Conservation (phyloP, 1,139 yeast genomes). For the Blastobotrys petasosporus region DNA sequence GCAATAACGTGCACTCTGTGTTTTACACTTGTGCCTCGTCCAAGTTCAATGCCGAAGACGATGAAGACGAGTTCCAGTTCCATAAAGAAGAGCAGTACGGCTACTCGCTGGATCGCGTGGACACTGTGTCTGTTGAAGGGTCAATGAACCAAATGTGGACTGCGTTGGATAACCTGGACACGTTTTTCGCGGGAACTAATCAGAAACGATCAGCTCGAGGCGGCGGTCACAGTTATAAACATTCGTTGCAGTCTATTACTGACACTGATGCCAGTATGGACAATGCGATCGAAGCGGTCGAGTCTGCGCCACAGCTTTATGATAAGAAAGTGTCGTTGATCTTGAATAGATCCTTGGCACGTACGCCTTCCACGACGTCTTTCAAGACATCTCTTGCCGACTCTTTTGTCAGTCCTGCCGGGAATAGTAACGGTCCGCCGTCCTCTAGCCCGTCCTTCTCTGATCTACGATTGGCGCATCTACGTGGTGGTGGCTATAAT, state of each 20-base stretch:
- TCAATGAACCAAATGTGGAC: slow-evolving; percentile 94
- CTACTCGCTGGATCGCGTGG: slow-evolving; percentile 35
- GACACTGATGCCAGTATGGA: slow-evolving; percentile 41
- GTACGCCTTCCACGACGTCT: slow-evolving; percentile 70
- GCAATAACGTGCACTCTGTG: slow-evolving; percentile 93
- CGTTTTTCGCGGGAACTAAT: slow-evolving; percentile 74
- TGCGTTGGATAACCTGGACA: slow-evolving; percentile 88
- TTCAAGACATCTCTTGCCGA: slow-evolving; percentile 63
- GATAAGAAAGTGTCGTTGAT: slow-evolving; percentile 75
- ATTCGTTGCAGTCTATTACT: slow-evolving; percentile 27
- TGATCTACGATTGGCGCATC: background rate
- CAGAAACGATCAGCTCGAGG: background rate
- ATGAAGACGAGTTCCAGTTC: slow-evolving; percentile 32
- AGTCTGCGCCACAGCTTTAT: slow-evolving; percentile 71
- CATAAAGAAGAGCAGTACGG: slow-evolving; percentile 54
- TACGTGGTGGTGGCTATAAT: background rate
- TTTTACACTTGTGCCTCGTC: slow-evolving; percentile 67
- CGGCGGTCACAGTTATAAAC: background rate
- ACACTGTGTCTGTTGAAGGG: slow-evolving; percentile 54
- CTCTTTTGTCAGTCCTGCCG: slow-evolving; percentile 25
- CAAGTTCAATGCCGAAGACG: slow-evolving; percentile 18
- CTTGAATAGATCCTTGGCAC: slow-evolving; percentile 64
- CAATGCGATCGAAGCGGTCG: slow-evolving; percentile 42
- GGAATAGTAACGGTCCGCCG: background rate
- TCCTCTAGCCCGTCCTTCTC: background rate